Evolutionary conservation across 2,329 filamentous ascomycete genomes (phyloP), one percentile per base, ranked within the genome.

Genomic region (Fusarium lateritium): DNA sequence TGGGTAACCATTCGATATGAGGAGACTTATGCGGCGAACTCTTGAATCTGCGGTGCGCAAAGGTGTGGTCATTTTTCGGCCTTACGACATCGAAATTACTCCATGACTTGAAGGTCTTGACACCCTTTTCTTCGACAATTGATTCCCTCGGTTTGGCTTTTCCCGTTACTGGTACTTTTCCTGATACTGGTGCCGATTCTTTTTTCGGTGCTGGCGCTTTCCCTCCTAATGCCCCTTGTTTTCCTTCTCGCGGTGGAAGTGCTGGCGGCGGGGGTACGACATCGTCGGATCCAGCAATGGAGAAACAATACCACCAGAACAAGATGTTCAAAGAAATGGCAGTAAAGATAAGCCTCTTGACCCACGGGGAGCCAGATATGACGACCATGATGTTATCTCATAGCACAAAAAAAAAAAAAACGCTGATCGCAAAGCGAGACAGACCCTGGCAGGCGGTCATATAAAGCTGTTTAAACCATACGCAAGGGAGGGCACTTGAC

Each of bases 11-110:
- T 31, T 59, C 62, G 2, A 76, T 49, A 19, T 66, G 59, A 4
- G 74, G 73, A 3, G 74, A 73, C 9, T 54, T 71, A n/a, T 64
- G 70, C 3, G 73, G 67, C 2, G 74, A 71, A 21, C 58, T 70
- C n/a, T 72, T 75, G 36, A 72, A 76, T 6, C 53, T 58, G 22
- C 73, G 73, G 21, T 60, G 75, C 2, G 68, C 46, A 49, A 67
- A 76, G 0, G 56, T 57, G 17, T 56, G 52, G 0, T 53, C 50
- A 10, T 65, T 63, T 22, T 46, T 53, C 1, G 68, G 73, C 15
- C 24, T 56, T 7, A 66, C 31, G 6, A 75, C n/a, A 8, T 73
- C 50, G 15, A 76, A 61, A 34, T 66, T 66, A 6, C 69, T 59
- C 54, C 67, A 68, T 3, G 73, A 75, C 5, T 61, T 39, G 11